Conservation (phyloP, 2,329 filamentous ascomycete genomes). For the Microdochium bolleyi region DNA sequence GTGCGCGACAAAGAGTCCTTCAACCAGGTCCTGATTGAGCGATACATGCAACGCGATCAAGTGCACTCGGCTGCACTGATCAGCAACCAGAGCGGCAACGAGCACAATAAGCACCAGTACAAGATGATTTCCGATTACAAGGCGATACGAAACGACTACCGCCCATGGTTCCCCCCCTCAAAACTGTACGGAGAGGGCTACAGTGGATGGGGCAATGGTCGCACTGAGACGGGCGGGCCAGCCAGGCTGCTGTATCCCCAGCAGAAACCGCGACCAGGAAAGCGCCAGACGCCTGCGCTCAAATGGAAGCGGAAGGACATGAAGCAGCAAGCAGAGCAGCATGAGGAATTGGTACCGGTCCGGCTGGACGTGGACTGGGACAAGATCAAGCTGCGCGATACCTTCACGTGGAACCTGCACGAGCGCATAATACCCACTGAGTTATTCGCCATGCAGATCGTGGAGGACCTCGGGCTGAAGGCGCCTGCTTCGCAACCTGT, state of each 20-base stretch:
- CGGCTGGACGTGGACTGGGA: slow-evolving; percentile 92
- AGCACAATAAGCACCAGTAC: slow-evolving; percentile 54
- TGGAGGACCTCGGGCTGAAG: slow-evolving; percentile 83
- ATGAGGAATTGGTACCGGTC: slow-evolving; percentile 86
- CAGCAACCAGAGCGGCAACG: slow-evolving; percentile 43
- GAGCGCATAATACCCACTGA: slow-evolving; percentile 76
- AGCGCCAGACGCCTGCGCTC: slow-evolving; percentile 64
- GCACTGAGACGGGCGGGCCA: slow-evolving; percentile 63
- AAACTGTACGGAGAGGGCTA: slow-evolving; percentile 69
- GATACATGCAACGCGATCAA: slow-evolving; percentile 45
- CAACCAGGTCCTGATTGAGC: slow-evolving; percentile 44
- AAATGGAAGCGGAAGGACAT: slow-evolving; percentile 74
- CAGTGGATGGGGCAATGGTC: slow-evolving; percentile 79
- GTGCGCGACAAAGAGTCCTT: slow-evolving; percentile 50
- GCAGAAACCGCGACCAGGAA: slow-evolving; percentile 68
- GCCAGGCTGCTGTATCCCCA: slow-evolving; percentile 72
- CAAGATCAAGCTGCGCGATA: slow-evolving; percentile 90
- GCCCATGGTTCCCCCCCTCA: slow-evolving; percentile 46
- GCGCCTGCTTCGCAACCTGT: slow-evolving; percentile 60
- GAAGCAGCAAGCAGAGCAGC: slow-evolving; percentile 77
- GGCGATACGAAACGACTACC: slow-evolving; percentile 45
- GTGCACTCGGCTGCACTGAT: slow-evolving; percentile 44
- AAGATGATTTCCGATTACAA: slow-evolving; percentile 65
- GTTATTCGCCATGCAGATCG: slow-evolving; percentile 77
- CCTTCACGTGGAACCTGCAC: slow-evolving; percentile 97